Evolutionary conservation across 2,329 filamentous ascomycete genomes (phyloP).

Genomic region (Aspergillus fumigatiaffinis): DNA sequence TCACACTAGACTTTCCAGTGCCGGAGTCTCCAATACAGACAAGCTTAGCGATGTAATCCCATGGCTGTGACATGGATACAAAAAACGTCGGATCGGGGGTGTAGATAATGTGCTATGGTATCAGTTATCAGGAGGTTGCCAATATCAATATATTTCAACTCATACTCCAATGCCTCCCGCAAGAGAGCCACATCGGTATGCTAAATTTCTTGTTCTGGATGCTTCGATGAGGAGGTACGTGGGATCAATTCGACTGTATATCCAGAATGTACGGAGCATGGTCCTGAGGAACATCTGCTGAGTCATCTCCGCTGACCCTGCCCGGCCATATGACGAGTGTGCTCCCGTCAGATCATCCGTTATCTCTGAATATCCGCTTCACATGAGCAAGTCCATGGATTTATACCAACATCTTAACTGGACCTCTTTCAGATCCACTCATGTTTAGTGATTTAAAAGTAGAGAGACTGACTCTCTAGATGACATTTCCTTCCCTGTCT

Average conservation of each 20-base stretch:
- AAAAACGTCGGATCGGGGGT: slow-evolving; percentile 6
- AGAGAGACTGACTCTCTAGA: background rate
- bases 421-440: background rate
- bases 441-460: background rate
- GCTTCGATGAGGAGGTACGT: background rate
- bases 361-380: background rate
- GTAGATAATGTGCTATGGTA: background rate
- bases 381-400: background rate
- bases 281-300: slow-evolving; percentile 15
- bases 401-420: background rate
- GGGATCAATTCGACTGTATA: background rate
- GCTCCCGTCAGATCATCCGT: slow-evolving; percentile 16
- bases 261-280: background rate
- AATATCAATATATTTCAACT: slow-evolving; percentile 4
- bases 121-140: slow-evolving; percentile 5
- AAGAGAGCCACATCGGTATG: background rate
- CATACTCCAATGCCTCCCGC: background rate
- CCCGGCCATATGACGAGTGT: slow-evolving; percentile 31
- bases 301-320: slow-evolving; percentile 36
- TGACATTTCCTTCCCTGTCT: background rate
- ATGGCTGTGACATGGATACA: slow-evolving; percentile 56
- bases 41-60: slow-evolving; percentile 99
- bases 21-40: slow-evolving; percentile 96
- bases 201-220: background rate
- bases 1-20: slow-evolving; percentile 81